Evolutionary conservation across 2,329 filamentous ascomycete species (phyloP).

Genomic region (Neofusicoccum ribis): DNA sequence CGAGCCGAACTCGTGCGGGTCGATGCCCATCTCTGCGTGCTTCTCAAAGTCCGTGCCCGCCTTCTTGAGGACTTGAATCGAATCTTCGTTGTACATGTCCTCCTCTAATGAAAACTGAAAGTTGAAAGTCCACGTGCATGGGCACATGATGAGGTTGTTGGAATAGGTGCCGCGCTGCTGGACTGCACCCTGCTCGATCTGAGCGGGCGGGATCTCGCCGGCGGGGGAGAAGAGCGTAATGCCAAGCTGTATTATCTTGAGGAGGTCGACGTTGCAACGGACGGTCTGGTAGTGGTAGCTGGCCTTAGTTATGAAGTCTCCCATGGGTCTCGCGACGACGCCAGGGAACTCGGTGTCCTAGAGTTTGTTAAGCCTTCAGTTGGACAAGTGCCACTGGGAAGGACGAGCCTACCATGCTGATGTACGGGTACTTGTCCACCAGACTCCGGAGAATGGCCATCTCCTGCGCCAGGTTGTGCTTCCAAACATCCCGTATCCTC

Average conservation of each 20-base stretch:
- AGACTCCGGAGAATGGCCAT: slow-evolving; percentile 81
- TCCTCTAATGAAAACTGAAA: slow-evolving; percentile 93
- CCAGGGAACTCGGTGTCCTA: slow-evolving; percentile 99
- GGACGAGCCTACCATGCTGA: slow-evolving; percentile 77
- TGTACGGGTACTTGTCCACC: slow-evolving; percentile 89
- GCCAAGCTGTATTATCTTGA: slow-evolving; percentile 96
- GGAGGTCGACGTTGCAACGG: slow-evolving; percentile 92
- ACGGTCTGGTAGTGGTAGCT: slow-evolving; percentile 99
- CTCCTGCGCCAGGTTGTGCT: slow-evolving; percentile 85
- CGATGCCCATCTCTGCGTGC: slow-evolving; percentile 85
- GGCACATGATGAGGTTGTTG: slow-evolving; percentile 62
- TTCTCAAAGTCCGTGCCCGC: slow-evolving; percentile 90
- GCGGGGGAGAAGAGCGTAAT: slow-evolving; percentile 91
- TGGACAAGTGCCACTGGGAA: background rate
- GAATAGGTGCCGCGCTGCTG: slow-evolving; percentile 47
- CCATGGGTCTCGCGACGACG: slow-evolving; percentile 92
- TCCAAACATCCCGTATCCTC: slow-evolving; percentile 95
- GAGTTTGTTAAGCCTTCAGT: slow-evolving; percentile 18
- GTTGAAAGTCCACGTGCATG: slow-evolving; percentile 98
- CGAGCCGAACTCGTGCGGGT: slow-evolving; percentile 83
- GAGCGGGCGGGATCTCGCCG: slow-evolving; percentile 79
- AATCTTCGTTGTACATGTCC: slow-evolving; percentile 97
- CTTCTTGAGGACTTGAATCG: slow-evolving; percentile 85
- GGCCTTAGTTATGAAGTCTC: slow-evolving; percentile 88
- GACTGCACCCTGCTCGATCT: slow-evolving; percentile 52